These are phyloP conservation scores for Toxoplasma gondii DNA, from an alignment of 169 alveolate species.

Conservation along the genomic window DNA sequence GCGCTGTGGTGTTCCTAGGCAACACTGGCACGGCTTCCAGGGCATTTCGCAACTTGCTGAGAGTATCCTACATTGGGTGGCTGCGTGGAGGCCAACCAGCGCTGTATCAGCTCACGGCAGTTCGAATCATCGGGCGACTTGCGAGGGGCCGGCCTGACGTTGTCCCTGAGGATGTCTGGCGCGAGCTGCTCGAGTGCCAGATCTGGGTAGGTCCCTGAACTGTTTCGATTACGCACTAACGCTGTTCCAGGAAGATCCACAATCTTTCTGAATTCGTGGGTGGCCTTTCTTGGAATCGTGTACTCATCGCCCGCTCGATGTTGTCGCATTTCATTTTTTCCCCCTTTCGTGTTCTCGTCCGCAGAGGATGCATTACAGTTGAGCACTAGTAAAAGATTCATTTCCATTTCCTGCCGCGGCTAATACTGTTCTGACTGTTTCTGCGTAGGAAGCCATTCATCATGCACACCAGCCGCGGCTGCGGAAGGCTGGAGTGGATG, in stretches of 20 bases:
- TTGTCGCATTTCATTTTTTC: neutral
- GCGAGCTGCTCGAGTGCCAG: neutral
- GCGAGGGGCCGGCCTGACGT: neutral
- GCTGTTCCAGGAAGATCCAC: neutral
- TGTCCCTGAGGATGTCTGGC: neutral
- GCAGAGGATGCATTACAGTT: neutral
- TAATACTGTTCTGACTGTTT: too few species aligned
- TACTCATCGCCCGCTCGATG: neutral
- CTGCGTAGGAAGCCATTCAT: conserved; percentile 9
- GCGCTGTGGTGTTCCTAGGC: neutral
- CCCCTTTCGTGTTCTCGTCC: neutral
- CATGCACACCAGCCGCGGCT: conserved; percentile 8
- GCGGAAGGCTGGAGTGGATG: neutral
- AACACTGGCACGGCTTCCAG: neutral
- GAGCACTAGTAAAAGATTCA: too few species aligned
- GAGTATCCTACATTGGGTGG: conserved; percentile 17
- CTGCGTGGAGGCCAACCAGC: conserved; percentile 1
- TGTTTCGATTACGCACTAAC: neutral
- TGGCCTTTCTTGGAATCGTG: too few species aligned
- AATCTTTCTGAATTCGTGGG: too few species aligned
- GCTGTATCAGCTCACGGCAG: conserved; percentile 23
- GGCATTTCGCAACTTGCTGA: neutral
- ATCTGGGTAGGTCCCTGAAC: neutral
- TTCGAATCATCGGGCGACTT: neutral
- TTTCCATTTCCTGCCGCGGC: too few species aligned